Evolutionary conservation across 2,329 filamentous ascomycete species (phyloP).

Genomic region (Fusarium oligoseptatum): DNA sequence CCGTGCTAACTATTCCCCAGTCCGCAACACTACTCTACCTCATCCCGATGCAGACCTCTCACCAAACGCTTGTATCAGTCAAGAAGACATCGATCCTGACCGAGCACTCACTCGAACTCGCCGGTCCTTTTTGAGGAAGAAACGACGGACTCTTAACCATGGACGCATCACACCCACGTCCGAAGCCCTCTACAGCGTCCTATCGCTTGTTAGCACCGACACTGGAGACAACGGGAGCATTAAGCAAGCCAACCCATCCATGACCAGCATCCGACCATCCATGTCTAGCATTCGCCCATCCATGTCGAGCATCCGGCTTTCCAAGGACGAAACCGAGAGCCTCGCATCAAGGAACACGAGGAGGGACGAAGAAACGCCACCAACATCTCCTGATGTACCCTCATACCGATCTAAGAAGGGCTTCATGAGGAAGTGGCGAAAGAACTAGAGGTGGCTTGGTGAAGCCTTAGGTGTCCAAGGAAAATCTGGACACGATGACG

Average conservation of each 20-base stretch:
- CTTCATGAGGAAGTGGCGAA: constrained; percentile 44
- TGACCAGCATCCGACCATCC: constrained; percentile 48
- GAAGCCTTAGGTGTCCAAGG: constrained; percentile 9
- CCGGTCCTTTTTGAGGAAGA: constrained; percentile 62
- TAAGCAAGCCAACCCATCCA: constrained; percentile 44
- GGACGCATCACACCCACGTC: constrained; percentile 58
- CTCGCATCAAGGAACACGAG: constrained; percentile 45
- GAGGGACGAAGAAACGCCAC: constrained; percentile 51
- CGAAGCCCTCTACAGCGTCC: constrained; percentile 49
- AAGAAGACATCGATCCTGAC: constrained; percentile 64
- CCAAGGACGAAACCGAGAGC: constrained; percentile 58
- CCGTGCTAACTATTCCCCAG: constrained; percentile 46
- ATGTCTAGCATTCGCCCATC: constrained; percentile 50
- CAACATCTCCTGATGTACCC: constrained; percentile 52
- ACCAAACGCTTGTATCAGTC: constrained; percentile 68
- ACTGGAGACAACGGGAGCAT: constrained; percentile 38
- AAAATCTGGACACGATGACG: constrained; percentile 23
- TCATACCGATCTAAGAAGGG: constrained; percentile 47
- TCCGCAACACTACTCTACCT: constrained; percentile 70
- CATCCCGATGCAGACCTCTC: constrained; percentile 73
- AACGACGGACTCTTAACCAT: constrained; percentile 59
- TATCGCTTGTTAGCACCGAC: constrained; percentile 50
- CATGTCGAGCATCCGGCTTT: constrained; percentile 50
- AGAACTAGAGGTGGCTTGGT: constrained; percentile 28
- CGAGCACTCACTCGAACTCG: constrained; percentile 59